phyloP scores from a whole-genome alignment of 768 basidiomycete genomes.

The Baorangia bicolor region DNA sequence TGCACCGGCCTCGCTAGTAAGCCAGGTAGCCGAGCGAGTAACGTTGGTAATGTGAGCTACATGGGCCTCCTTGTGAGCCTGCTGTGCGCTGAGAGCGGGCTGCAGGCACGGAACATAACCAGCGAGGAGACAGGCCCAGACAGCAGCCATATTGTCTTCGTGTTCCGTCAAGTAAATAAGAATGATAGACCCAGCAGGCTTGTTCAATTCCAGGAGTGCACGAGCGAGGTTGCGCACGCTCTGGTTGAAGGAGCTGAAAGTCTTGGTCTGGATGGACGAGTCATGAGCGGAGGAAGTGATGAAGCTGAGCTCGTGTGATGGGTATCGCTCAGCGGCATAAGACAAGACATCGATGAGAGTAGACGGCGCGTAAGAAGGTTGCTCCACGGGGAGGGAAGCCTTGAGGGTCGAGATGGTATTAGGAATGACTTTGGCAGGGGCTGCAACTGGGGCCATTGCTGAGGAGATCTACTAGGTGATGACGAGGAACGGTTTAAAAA shows the following conservation, averaged over 20 bases:
- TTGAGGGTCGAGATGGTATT: conserved; percentile 8
- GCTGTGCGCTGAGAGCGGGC: conserved; percentile 34
- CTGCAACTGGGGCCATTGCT: conserved; percentile 11
- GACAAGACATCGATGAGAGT: conserved; percentile 25
- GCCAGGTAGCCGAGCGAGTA: conserved; percentile 33
- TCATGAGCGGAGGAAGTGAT: conserved; percentile 27
- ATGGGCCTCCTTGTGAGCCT: conserved; percentile 15
- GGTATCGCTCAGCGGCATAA: conserved; percentile 19
- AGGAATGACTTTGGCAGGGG: neutral
- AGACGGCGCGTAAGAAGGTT: conserved; percentile 12
- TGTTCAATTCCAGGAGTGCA: conserved; percentile 13
- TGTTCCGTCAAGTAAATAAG: conserved; percentile 33
- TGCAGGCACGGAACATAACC: conserved; percentile 34
- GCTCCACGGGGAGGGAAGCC: neutral
- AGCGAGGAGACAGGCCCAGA: conserved; percentile 33
- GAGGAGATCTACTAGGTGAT: neutral
- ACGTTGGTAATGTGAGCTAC: conserved; percentile 31
- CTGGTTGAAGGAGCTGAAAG: conserved; percentile 21
- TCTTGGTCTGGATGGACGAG: conserved; percentile 18
- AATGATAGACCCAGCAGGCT: conserved; percentile 26
- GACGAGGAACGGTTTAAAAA: neutral
- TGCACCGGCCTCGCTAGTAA: conserved; percentile 29
- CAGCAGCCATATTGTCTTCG: conserved; percentile 34
- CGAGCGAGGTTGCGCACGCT: conserved; percentile 16
- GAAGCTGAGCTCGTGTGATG: conserved; percentile 24